Percentiles rank a stretch among this genome's conserved stretches.
Conservation (phyloP, 306 rosid genomes). For the Quillaja saponaria region DNA sequence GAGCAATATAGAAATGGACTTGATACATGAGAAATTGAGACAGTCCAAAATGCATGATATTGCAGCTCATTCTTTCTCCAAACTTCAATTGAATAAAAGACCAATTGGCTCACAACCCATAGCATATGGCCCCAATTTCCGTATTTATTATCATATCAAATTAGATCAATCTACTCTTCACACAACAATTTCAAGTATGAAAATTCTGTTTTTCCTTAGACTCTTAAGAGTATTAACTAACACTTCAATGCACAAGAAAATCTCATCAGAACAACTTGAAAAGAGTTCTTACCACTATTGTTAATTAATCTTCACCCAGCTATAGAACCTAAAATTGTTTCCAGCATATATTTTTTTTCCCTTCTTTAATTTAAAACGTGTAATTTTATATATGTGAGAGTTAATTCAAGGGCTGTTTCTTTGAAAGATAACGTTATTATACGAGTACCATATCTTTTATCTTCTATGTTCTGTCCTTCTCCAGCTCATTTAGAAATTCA, state of each 20-base stretch:
- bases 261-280: not conserved
- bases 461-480: too few relatives aligned
- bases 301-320: constrained; percentile 1
- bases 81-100: not conserved
- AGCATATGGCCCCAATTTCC: not conserved
- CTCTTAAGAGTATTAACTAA: not conserved
- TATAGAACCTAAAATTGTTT: not conserved
- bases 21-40: too few relatives aligned
- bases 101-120: not conserved
- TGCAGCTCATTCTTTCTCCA: not conserved
- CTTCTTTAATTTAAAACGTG: not conserved
- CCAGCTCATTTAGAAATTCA: too few relatives aligned
- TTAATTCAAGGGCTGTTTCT: too few relatives aligned
- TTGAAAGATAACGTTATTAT: too few relatives aligned
- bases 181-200: not conserved
- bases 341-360: not conserved
- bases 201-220: not conserved
- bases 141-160: not conserved
- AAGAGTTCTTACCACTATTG: not conserved
- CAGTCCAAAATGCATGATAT: constrained; percentile 13
- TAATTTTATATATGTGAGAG: too few relatives aligned
- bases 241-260: not conserved
- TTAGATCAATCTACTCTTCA: not conserved
- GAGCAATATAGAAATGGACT: constrained; percentile 20
- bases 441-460: too few relatives aligned